A percentile compares a stretch with the other conserved stretches of the same genome.
Evolutionary conservation across 2,329 filamentous ascomycete genomes (phyloP).

Genomic region (Thermothelomyces thermophilus): DNA sequence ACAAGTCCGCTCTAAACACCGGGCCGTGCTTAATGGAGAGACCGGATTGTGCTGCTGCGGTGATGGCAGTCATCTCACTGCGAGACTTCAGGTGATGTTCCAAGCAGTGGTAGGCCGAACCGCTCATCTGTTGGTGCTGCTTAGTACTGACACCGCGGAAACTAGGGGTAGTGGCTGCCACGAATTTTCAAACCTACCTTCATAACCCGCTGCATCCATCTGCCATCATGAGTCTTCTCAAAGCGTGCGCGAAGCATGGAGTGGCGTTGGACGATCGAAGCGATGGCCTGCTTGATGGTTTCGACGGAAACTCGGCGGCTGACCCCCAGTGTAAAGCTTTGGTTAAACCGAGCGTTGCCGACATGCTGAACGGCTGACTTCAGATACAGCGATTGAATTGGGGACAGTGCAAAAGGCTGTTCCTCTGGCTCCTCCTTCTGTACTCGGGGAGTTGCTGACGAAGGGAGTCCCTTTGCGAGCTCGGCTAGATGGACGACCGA

Average conservation of each 20-base stretch:
- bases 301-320: constrained; percentile 7
- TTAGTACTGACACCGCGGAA: background rate
- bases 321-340: constrained; percentile 19
- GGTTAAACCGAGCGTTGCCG: constrained; percentile 23
- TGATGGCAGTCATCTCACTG: constrained; percentile 6
- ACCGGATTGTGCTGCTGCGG: constrained; percentile 13
- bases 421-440: constrained; percentile 6
- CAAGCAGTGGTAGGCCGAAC: constrained; percentile 11
- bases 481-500: constrained; percentile 21
- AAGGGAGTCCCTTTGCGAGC: constrained; percentile 15
- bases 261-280: constrained; percentile 21
- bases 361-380: constrained; percentile 4
- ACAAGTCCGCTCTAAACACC: constrained; percentile 20
- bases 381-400: constrained; percentile 22
- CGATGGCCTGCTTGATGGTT: constrained; percentile 14
- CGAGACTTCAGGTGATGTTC: constrained; percentile 13
- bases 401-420: constrained; percentile 18
- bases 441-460: background rate
- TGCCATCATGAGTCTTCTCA: constrained; percentile 5
- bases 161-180: background rate
- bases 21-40: constrained; percentile 21
- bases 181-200: constrained; percentile 8
- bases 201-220: constrained; percentile 18
- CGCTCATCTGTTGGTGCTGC: constrained; percentile 8
- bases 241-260: constrained; percentile 23